phyloP scores from a whole-genome alignment of 2,329 filamentous ascomycete genomes.

The Arthrobotrys pseudoclavata region DNA sequence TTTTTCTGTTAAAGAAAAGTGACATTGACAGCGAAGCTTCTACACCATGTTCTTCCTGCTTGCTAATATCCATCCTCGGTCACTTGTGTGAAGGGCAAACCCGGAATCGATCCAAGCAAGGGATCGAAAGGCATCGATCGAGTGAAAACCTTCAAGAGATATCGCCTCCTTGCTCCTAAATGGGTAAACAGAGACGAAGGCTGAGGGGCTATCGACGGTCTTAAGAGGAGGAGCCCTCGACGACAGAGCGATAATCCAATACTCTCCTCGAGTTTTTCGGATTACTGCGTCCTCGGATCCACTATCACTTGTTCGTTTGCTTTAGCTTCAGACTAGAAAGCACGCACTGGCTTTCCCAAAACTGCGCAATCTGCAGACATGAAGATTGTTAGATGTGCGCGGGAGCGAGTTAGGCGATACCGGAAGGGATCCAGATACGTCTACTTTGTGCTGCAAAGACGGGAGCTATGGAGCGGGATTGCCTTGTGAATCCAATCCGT shows the following conservation, averaged over 20 bases:
- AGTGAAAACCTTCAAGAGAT: constrained; percentile 29
- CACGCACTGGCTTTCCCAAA: constrained; percentile 32
- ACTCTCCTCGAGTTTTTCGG: constrained; percentile 25
- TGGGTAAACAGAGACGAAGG: constrained; percentile 58
- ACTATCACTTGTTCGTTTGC: constrained; percentile 56
- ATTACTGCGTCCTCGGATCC: constrained; percentile 52
- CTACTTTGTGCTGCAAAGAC: constrained; percentile 47
- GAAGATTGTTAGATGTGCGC: constrained; percentile 37
- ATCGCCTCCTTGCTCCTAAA: constrained; percentile 50
- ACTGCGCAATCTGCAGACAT: constrained; percentile 49
- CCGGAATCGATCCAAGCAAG: constrained; percentile 41
- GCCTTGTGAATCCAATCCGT: constrained; percentile 21
- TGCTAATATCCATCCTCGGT: constrained; percentile 28
- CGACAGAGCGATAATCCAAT: constrained; percentile 27
- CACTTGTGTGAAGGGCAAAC: constrained; percentile 53
- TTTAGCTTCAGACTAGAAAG: constrained; percentile 45
- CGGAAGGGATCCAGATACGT: constrained; percentile 49
- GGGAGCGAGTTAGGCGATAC: constrained; percentile 53
- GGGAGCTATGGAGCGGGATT: constrained; percentile 56
- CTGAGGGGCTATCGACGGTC: constrained; percentile 50
- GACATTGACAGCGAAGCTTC: constrained; percentile 58
- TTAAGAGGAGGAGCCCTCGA: constrained; percentile 43
- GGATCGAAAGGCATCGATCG: constrained; percentile 36
- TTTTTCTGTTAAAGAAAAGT: constrained; percentile 28
- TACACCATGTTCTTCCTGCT: constrained; percentile 37